A percentile compares a stretch with the other conserved stretches of the same genome.
Conservation (phyloP, 345 rosid species). For the Eucalyptus guilfoylei region DNA sequence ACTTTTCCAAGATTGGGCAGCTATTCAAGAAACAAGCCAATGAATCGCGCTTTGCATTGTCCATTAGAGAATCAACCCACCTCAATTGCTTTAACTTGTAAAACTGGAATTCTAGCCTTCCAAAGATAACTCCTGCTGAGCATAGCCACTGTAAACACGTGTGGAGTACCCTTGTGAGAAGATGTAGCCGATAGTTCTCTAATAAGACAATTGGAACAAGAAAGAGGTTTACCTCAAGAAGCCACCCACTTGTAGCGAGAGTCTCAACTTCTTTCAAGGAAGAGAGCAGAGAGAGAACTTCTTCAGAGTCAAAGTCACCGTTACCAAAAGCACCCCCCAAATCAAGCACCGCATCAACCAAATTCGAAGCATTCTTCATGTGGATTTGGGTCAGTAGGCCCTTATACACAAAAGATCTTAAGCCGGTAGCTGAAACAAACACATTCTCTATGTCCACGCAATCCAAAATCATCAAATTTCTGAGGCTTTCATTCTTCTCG, state of each 20-base stretch:
- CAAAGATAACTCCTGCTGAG: not conserved
- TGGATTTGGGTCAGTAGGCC: not conserved
- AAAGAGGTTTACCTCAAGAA: slow-evolving; percentile 1
- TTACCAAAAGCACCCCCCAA: not conserved
- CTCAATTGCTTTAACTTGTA: not conserved
- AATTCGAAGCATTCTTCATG: not conserved
- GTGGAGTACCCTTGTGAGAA: not conserved
- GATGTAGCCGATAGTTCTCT: no score
- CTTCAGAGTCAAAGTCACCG: not conserved
- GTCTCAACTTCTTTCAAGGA: not conserved
- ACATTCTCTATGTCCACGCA: not conserved
- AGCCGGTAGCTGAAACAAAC: not conserved
- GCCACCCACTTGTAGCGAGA: slow-evolving; percentile 1
- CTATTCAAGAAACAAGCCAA: slow-evolving; percentile 5
- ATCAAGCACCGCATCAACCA: not conserved
- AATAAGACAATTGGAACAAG: not conserved
- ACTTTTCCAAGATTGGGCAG: not conserved
- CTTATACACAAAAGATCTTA: not conserved
- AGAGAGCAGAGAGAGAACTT: not conserved
- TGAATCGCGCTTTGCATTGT: not conserved
- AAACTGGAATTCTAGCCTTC: slow-evolving; percentile 1
- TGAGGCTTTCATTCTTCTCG: not conserved
- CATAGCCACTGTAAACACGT: not conserved
- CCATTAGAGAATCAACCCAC: not conserved
- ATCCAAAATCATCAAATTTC: not conserved